These are phyloP conservation scores for Maudiozyma serrabonitensis DNA, from an alignment of 805 yeast genomes.

Conservation along the genomic window DNA sequence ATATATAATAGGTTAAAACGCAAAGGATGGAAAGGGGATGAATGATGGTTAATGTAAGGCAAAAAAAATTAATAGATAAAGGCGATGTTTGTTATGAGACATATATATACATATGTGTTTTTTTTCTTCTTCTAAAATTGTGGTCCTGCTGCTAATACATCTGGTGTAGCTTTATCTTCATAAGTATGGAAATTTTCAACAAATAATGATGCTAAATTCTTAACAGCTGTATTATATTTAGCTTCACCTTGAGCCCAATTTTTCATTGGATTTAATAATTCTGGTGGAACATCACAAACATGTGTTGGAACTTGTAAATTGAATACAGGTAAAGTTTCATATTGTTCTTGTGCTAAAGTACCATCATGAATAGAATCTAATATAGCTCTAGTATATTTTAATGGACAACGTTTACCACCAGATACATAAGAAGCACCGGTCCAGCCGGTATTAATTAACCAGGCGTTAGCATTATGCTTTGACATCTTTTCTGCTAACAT, in stretches of 20 bases:
- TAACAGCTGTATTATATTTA: slow-evolving; percentile 46
- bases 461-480: slow-evolving; percentile 81
- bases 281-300: slow-evolving; percentile 67
- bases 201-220: slow-evolving; percentile 64
- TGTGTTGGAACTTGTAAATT: slow-evolving; percentile 79
- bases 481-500: slow-evolving; percentile 90
- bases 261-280: slow-evolving; percentile 76
- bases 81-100: too few relatives aligned
- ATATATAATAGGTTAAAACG: too few relatives aligned
- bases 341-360: slow-evolving; percentile 66
- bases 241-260: slow-evolving; percentile 60
- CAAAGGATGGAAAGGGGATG: too few relatives aligned
- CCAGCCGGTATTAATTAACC: slow-evolving; percentile 98
- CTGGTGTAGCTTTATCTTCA: slow-evolving; percentile 69
- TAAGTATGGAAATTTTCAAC: slow-evolving; percentile 81
- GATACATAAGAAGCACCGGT: slow-evolving; percentile 84
- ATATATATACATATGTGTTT: not conserved
- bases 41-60: too few relatives aligned
- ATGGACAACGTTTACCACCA: slow-evolving; percentile 96
- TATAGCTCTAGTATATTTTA: slow-evolving; percentile 95
- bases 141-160: slow-evolving; percentile 93
- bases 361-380: slow-evolving; percentile 93
- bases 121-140: slow-evolving; percentile 9
- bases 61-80: too few relatives aligned
- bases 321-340: slow-evolving; percentile 77